phyloP scores from a whole-genome alignment of 495 filamentous ascomycete genomes.

The Glonium stellatum region DNA sequence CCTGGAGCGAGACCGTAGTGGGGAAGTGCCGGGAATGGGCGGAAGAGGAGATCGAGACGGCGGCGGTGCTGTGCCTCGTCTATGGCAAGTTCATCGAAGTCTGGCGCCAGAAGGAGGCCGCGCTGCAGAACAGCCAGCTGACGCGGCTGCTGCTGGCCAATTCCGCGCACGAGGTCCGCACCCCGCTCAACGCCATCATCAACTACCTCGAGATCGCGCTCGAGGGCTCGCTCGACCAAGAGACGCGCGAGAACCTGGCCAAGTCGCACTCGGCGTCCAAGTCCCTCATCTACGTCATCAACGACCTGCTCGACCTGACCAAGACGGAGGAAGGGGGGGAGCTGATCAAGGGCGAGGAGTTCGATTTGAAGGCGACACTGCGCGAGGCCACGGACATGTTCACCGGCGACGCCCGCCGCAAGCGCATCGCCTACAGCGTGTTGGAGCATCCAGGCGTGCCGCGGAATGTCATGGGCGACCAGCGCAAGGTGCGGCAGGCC shows the following conservation, averaged over 20 bases:
- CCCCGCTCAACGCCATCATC: conserved; percentile 90
- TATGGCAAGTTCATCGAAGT: conserved; percentile 92
- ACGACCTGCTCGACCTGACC: conserved; percentile 87
- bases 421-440: conserved; percentile 62
- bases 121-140: conserved; percentile 72
- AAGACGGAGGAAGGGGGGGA: conserved; percentile 78
- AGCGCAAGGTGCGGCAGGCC: conserved; percentile 67
- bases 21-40: conserved; percentile 71
- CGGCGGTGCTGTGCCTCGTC: conserved; percentile 80
- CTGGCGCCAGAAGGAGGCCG: conserved; percentile 87
- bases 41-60: conserved; percentile 74
- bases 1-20: conserved; percentile 68
- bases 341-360: conserved; percentile 73
- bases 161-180: conserved; percentile 91
- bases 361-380: conserved; percentile 68
- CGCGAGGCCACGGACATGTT: conserved; percentile 70
- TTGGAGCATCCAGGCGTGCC: conserved; percentile 65
- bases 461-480: conserved; percentile 67
- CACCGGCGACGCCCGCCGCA: conserved; percentile 65
- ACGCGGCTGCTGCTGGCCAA: conserved; percentile 80
- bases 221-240: conserved; percentile 71
- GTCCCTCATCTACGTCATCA: conserved; percentile 91
- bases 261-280: conserved; percentile 93
- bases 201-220: conserved; percentile 94
- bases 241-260: conserved; percentile 80